These are phyloP conservation scores for Dactylonectria estremocensis DNA, from an alignment of 2,329 filamentous ascomycete species.

Conservation along the genomic window DNA sequence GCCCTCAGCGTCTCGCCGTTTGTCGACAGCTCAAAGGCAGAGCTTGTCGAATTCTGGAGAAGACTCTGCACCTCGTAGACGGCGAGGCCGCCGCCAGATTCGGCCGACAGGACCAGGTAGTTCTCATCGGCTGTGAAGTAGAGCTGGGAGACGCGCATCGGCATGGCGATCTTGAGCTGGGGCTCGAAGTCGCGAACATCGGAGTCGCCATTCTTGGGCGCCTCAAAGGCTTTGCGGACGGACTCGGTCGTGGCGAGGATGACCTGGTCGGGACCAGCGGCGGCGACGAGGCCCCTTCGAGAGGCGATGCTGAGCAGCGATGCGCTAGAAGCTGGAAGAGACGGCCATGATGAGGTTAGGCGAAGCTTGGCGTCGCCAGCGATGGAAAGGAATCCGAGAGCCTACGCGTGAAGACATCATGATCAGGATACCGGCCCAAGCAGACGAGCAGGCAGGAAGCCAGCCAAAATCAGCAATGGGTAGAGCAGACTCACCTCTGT, in stretches of 20 bases:
- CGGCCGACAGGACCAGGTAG: slow-evolving; percentile 86
- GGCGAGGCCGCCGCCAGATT: slow-evolving; percentile 84
- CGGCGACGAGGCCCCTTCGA: slow-evolving; percentile 85
- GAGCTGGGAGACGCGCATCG: slow-evolving; percentile 86
- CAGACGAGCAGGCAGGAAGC: background rate
- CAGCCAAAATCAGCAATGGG: slow-evolving; percentile 27
- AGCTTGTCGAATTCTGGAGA: slow-evolving; percentile 74
- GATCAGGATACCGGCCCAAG: slow-evolving; percentile 35
- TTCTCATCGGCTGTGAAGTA: slow-evolving; percentile 92
- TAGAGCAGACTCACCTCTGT: slow-evolving; percentile 76
- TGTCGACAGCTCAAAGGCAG: slow-evolving; percentile 83
- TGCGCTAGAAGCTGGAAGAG: slow-evolving; percentile 81
- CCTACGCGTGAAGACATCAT: slow-evolving; percentile 59
- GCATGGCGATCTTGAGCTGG: slow-evolving; percentile 79
- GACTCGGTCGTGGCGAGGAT: slow-evolving; percentile 83
- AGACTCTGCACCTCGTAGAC: slow-evolving; percentile 85
- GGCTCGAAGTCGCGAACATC: slow-evolving; percentile 81
- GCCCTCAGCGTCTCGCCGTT: slow-evolving; percentile 81
- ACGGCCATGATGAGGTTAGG: slow-evolving; percentile 84
- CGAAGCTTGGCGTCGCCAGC: slow-evolving; percentile 87
- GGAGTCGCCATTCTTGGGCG: slow-evolving; percentile 70
- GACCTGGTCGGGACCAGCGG: slow-evolving; percentile 86
- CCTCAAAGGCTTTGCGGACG: slow-evolving; percentile 81
- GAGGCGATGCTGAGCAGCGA: slow-evolving; percentile 90
- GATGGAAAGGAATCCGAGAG: slow-evolving; percentile 85